Base-by-base conservation (phyloP, 2,329 filamentous ascomycete species). In the Niveomyces coronatus region DNA sequence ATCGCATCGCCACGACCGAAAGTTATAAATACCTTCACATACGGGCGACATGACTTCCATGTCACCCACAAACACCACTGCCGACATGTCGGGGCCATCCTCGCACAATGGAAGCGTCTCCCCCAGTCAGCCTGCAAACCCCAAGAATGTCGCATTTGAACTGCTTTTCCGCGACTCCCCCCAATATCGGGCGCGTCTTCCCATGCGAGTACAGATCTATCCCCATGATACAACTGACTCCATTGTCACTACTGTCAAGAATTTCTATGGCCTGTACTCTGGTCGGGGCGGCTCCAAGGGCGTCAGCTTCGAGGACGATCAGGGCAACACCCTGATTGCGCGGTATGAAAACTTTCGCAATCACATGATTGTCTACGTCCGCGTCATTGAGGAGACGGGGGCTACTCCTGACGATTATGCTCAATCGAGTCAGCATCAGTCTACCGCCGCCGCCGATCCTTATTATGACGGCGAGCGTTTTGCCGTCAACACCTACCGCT, bases 231-330 rank as follows among this genome's bases (percentile, higher is more conserved):
- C 85, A 37, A 96, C 89, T 16, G 89, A 96, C 57, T 95, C 88
- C 24, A 98, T 98, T 64, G 85, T 96, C 47, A 91, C 87, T 11
- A 96, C 91, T 2, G 89, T 96, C 55, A 96, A 94, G 73, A 96
- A 95, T 68, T 96, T 96, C 66, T 96, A 94, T 57, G 91, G 91
- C 44, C 74, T 98, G 49, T 95, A 95, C 59, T 85, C 89, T 47
- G 79, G 76, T 45, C 68, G 71, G 24, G 64, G 63, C 45, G 74
- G 76, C 49, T 77, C 76, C 49, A 81, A 81, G 56, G 88, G 91
- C 48, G 82, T 98, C 54, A 94, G 86, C 64, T 96, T 98, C 54
- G 89, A 96, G 63, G 89, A 96, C 60, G 77, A 85, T 47, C 70
- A 82, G 52, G 86, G 85, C 53, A 89, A 84, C 53, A 94, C 84